Evolutionary conservation across 805 yeast genomes (phyloP).

Genomic region (Monosporozyma unispora): DNA sequence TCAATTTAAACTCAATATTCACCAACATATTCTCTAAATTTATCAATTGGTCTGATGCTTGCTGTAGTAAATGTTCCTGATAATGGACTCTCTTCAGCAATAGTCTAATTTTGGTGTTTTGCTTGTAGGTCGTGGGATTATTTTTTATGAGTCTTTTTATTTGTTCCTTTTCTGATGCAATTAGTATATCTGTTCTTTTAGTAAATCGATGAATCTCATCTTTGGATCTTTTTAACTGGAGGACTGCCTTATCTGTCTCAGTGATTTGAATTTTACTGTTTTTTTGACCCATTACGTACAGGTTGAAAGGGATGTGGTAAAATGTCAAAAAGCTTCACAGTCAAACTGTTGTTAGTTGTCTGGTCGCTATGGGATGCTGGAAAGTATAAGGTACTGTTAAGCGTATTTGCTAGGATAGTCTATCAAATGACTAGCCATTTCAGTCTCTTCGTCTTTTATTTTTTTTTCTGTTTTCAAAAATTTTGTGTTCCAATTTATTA

Average conservation of each 20-base stretch:
- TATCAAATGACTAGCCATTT: no score
- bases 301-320: no score
- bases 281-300: conserved; percentile 29
- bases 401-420: no score
- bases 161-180: conserved; percentile 46
- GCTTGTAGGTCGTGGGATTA: conserved; percentile 40
- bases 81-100: conserved; percentile 72
- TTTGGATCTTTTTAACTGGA: conserved; percentile 80
- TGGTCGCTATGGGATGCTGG: no score
- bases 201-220: conserved; percentile 71
- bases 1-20: conserved; percentile 78
- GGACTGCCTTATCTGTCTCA: conserved; percentile 74
- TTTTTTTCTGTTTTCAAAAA: no score
- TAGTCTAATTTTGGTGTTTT: conserved; percentile 46
- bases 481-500: no score
- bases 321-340: no score
- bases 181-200: conserved; percentile 43
- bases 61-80: conserved; percentile 62
- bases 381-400: no score
- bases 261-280: conserved; percentile 55
- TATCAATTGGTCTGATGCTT: conserved; percentile 69
- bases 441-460: no score
- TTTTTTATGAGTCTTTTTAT: conserved; percentile 26
- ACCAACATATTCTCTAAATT: conserved; percentile 71
- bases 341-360: no score